Base-by-base conservation (phyloP, 495 filamentous ascomycete species). In the Pyronema omphalodes region DNA sequence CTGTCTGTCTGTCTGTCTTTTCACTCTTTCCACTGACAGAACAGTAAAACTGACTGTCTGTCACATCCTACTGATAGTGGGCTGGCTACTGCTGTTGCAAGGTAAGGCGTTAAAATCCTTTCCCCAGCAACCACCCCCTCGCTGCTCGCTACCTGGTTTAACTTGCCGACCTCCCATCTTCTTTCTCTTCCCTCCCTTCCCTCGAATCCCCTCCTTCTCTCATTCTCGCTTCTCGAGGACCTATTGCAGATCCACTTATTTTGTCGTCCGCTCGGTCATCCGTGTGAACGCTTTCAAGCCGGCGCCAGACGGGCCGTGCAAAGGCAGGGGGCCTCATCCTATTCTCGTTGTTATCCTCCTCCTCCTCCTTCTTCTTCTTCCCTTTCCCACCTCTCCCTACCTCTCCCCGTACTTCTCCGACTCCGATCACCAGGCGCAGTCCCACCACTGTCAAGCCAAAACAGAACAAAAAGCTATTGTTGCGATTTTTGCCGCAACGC, bases 261-360 rank as follows among this genome's bases (percentile, higher is more conserved):
- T 61, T 65, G 62, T 56, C 55, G 62, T 58, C 58, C 62, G 55
- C 62, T 65, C 58, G 62, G 61, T 58, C 54, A 52, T 57, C 56
- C 62, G 62, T 52, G 62, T 65, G 58, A 65, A 64, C 62, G 58
- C 62, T 60, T 65, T 64, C 47, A 61, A 61, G 62, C 62, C 62
- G 62, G 62, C 62, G 62, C 62, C 62, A 61, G 52, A 65, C 62
- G 58, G 62, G 58, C 62, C 62, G 62, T 65, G 62, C 62, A 54
- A 64, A 65, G 62, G 62, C 62, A 59, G 56, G 62, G 61, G 62
- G 62, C 47, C 61, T 57, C 61, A 39, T 18, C 9, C 44, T 49
- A 12, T n/a, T n/a, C 17, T 36, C 37, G 17, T 17, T 17, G 37
- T 18, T 19, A 37, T 44, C 37, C 36, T 12, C 37, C 51, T 4